Evolutionary conservation across 371 early-diverging fungal species (phyloP), one percentile per base, ranked within the genome.

Genomic region (Mortierella sp.): DNA sequence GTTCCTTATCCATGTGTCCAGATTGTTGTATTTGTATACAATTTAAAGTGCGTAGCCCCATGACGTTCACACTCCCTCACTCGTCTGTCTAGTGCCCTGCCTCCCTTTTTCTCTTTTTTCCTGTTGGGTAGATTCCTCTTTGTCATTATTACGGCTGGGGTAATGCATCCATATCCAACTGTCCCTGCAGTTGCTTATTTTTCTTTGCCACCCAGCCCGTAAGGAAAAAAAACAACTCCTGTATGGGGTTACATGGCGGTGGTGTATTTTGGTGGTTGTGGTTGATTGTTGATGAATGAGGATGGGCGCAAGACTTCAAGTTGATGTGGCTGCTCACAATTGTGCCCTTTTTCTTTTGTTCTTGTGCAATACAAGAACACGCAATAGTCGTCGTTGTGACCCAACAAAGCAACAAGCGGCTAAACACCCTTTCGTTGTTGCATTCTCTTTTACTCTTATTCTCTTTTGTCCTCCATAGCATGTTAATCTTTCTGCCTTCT

Each of bases 11-110:
- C 61, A 61, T 58, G 61, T 61, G 61, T 34, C 39, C 37, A 61
- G 61, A n/a, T 22, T 5, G 58, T 50, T 2, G 19, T 61, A 19
- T 16, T 58, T 58, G 55, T 34, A 34, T 58, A 34, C 37, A 61
- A 61, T 61, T 61, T 61, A 61, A 22, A 61, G 61, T 61, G 61
- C 61, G 61, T 61, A 61, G 37, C 37, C 61, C 61, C 61, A 61
- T 61, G 61, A 61, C 61, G 37, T 61, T 4, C 61, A 37, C 61
- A 19, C 58, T 39, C 39, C 37, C 61, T 31, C 58, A 34, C 31
- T 55, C 31, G 55, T 48, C 48, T 48, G 19, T 55, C 47, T n/a
- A n/a, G n/a, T n/a, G n/a, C n/a, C n/a, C n/a, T n/a, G n/a, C n/a
- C 31, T 29, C 16, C 31, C 61, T 61, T 7, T 1, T 31, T 31